Evolutionary conservation across 176 grass and related monocot genomes (phyloP).

Genomic region (Raddia guianensis): DNA sequence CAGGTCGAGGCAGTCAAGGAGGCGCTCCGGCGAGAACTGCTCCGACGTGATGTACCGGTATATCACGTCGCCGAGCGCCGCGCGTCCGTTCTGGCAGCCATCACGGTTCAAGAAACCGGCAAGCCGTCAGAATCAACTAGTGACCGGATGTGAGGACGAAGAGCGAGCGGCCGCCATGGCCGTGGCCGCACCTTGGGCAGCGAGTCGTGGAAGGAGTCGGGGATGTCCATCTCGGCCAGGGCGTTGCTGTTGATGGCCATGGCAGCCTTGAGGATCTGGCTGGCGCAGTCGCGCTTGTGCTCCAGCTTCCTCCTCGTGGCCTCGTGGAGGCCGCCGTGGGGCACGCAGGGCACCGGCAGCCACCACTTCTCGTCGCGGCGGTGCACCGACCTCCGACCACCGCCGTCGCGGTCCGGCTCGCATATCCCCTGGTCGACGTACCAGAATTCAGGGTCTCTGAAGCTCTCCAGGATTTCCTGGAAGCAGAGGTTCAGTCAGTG

Average conservation of each 20-base stretch:
- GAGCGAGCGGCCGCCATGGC: not conserved
- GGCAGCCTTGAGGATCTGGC: constrained; percentile 91
- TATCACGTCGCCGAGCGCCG: constrained; percentile 66
- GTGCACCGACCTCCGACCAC: constrained; percentile 45
- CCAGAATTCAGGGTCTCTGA: constrained; percentile 78
- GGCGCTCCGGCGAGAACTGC: constrained; percentile 63
- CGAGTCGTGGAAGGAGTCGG: constrained; percentile 72
- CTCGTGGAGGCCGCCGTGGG: constrained; percentile 55
- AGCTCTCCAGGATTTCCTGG: constrained; percentile 84
- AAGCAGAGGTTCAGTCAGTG: not conserved
- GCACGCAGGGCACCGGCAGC: constrained; percentile 81
- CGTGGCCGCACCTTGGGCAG: constrained; percentile 67
- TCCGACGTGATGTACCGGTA: constrained; percentile 71
- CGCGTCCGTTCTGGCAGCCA: constrained; percentile 53
- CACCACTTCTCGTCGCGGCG: constrained; percentile 93
- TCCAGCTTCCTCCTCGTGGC: constrained; percentile 64
- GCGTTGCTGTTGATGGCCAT: constrained; percentile 91
- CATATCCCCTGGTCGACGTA: constrained; percentile 90
- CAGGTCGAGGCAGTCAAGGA: constrained; percentile 71
- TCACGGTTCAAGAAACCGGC: not conserved
- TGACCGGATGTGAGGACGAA: too few species aligned
- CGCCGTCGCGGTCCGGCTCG: constrained; percentile 65
- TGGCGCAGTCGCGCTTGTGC: constrained; percentile 76
- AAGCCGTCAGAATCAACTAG: not conserved
- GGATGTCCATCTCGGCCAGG: constrained; percentile 89